A percentile compares a stretch with the other conserved stretches of the same genome.
Evolutionary conservation across 2,329 filamentous ascomycete genomes (phyloP).

Genomic region (Talaromyces sp.): DNA sequence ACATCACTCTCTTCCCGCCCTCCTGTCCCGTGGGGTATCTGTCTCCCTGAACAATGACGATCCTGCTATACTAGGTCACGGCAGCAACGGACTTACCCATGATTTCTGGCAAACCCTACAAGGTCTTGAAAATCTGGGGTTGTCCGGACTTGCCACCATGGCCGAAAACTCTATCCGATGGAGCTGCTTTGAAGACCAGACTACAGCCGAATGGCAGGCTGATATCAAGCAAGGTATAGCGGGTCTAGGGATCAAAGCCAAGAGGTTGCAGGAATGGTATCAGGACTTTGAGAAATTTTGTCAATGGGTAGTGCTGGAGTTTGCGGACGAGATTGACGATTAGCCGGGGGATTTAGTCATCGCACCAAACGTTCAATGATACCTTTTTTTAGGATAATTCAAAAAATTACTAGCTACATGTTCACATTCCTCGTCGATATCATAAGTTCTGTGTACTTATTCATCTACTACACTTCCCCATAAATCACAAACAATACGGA

Average conservation of each 20-base stretch:
- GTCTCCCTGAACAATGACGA: constrained; percentile 89
- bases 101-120: constrained; percentile 94
- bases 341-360: constrained; percentile 20
- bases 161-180: constrained; percentile 91
- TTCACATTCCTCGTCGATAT: too few species aligned
- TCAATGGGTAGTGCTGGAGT: constrained; percentile 82
- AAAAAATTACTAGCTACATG: too few species aligned
- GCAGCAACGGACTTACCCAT: constrained; percentile 76
- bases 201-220: constrained; percentile 64
- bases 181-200: constrained; percentile 82
- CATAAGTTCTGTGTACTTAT: too few species aligned
- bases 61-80: constrained; percentile 81
- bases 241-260: constrained; percentile 67
- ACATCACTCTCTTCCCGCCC: constrained; percentile 74
- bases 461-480: too few species aligned
- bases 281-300: constrained; percentile 86
- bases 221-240: constrained; percentile 71
- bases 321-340: constrained; percentile 50
- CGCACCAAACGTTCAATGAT: too few species aligned
- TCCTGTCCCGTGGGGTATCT: constrained; percentile 78
- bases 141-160: constrained; percentile 79
- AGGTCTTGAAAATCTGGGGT: constrained; percentile 84
- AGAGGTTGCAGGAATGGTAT: constrained; percentile 73
- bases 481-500: too few species aligned
- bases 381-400: too few species aligned